These are phyloP conservation scores for Verticillium dahliae DNA, from an alignment of 2,329 filamentous ascomycete genomes.

Conservation along the genomic window DNA sequence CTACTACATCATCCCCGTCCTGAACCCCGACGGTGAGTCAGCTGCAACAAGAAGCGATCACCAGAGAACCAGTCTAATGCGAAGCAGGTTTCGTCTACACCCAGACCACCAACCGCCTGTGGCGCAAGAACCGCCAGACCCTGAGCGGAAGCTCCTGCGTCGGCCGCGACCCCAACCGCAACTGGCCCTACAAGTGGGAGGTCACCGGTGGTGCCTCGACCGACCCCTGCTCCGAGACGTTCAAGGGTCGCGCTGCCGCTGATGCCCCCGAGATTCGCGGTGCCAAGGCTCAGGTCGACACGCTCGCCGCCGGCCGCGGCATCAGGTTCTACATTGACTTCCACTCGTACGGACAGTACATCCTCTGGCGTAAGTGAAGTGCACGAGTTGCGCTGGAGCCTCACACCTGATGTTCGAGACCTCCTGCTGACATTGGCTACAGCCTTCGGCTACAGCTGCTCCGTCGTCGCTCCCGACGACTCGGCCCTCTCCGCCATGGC, in stretches of 20 bases:
- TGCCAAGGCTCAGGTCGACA: constrained; percentile 36
- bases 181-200: constrained; percentile 45
- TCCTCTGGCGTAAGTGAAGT: constrained; percentile 10
- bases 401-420: background rate
- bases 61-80: background rate
- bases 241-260: constrained; percentile 29
- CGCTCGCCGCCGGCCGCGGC: constrained; percentile 34
- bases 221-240: constrained; percentile 40
- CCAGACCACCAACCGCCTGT: constrained; percentile 38
- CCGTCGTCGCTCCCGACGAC: constrained; percentile 9
- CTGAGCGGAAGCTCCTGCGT: constrained; percentile 26
- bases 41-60: background rate
- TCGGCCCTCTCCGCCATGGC: constrained; percentile 4
- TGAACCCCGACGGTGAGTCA: constrained; percentile 37
- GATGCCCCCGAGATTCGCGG: constrained; percentile 40
- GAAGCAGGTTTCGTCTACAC: constrained; percentile 35
- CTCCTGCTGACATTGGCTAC: too few species aligned
- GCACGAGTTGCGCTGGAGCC: too few species aligned
- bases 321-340: constrained; percentile 59
- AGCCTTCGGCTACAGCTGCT: constrained; percentile 12
- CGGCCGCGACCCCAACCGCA: constrained; percentile 48
- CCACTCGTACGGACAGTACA: constrained; percentile 53
- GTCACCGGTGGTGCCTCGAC: constrained; percentile 36
- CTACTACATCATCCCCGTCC: constrained; percentile 46
- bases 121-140: constrained; percentile 45